Conservation (phyloP, 768 basidiomycete species). For the Rhodotorula diobovata region DNA sequence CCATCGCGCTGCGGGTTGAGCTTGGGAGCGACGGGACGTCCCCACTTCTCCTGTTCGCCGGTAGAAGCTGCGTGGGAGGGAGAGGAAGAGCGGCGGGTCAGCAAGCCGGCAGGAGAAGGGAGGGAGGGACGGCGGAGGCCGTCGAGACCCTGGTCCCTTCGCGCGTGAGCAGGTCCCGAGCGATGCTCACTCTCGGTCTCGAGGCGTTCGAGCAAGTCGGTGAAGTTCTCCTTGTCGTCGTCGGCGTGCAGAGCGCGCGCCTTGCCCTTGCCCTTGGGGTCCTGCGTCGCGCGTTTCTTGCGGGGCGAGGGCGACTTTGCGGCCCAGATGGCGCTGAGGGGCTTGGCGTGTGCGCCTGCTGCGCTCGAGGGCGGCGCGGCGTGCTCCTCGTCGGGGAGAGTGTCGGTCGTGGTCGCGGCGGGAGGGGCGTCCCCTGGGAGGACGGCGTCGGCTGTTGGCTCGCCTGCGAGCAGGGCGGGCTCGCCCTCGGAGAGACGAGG, state of each 20-base stretch:
- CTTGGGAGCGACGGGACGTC: constrained; percentile 17
- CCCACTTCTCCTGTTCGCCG: constrained; percentile 28
- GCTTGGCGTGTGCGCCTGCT: constrained; percentile 38
- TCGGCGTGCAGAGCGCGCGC: not conserved
- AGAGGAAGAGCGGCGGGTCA: not conserved
- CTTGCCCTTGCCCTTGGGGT: constrained; percentile 16
- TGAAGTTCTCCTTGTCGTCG: constrained; percentile 33
- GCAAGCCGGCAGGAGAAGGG: not conserved
- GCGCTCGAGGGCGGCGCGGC: constrained; percentile 34
- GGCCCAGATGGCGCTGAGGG: constrained; percentile 28
- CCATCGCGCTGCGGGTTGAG: constrained; percentile 29
- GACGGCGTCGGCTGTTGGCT: constrained; percentile 9
- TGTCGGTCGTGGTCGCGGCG: not conserved
- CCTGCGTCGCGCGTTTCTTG: constrained; percentile 11
- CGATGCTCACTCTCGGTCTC: constrained; percentile 26
- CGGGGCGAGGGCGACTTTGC: constrained; percentile 14
- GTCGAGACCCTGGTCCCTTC: no score
- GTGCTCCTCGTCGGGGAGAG: constrained; percentile 27
- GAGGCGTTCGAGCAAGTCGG: constrained; percentile 32
- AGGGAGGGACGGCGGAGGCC: not conserved
- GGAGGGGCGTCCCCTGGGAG: not conserved
- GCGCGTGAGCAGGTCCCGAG: no score
- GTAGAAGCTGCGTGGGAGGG: not conserved
- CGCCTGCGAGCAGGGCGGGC: constrained; percentile 9
- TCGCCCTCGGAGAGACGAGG: not conserved